Conservation (phyloP, 1,284 basidiomycete species). For the Rhodotorula sp. region DNA sequence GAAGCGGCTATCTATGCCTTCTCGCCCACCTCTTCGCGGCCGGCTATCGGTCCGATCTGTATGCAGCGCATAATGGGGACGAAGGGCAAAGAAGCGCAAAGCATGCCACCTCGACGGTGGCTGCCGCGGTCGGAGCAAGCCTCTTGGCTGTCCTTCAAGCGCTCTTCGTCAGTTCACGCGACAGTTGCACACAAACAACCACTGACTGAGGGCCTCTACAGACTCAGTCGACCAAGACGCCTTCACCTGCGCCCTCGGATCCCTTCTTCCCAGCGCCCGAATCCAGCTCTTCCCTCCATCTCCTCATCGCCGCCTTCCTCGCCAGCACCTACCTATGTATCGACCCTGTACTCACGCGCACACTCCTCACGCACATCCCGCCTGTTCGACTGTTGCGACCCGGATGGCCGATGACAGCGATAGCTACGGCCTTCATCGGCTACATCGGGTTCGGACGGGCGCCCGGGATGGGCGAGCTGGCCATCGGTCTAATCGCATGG, state of each 20-base stretch:
- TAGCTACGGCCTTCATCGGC: constrained; percentile 35
- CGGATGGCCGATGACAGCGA: constrained; percentile 35
- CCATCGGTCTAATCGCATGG: constrained; percentile 36
- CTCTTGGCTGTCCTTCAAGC: neutral
- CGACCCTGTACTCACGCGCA: constrained; percentile 39
- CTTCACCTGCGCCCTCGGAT: neutral
- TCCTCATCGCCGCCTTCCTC: constrained; percentile 16
- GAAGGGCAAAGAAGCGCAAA: constrained; percentile 11
- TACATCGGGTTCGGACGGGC: constrained; percentile 39
- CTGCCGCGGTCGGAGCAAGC: neutral
- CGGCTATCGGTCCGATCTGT: constrained; percentile 34
- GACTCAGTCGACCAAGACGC: too few relatives aligned
- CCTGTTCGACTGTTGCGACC: constrained; percentile 23
- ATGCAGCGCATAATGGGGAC: constrained; percentile 19
- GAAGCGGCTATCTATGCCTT: constrained; percentile 29
- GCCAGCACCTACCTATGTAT: constrained; percentile 31
- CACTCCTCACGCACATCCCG: constrained; percentile 32
- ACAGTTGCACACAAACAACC: neutral
- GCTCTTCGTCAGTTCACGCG: constrained; percentile 11
- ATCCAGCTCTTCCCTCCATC: neutral
- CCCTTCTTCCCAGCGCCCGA: neutral
- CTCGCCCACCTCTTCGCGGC: constrained; percentile 35
- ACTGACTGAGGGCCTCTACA: neutral
- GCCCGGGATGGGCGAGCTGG: constrained; percentile 24
- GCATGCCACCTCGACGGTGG: constrained; percentile 21